phyloP scores from a whole-genome alignment of 495 filamentous ascomycete genomes.

The Trichoderma erinaceum region DNA sequence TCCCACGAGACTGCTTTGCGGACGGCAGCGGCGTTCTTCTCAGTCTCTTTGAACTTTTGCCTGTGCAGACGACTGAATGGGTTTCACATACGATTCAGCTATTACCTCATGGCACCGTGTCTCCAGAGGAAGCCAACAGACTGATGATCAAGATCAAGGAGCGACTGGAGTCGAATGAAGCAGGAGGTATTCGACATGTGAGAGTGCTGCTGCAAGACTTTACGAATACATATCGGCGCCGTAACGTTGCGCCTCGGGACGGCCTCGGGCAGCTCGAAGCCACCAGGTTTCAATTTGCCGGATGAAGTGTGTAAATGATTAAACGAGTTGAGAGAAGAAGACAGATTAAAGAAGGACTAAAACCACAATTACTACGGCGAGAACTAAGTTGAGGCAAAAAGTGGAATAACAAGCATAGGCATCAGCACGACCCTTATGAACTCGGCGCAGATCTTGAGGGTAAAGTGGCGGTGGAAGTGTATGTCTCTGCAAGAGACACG shows the following conservation, averaged over 20 bases:
- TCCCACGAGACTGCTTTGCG: conserved; percentile 88
- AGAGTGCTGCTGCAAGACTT: conserved; percentile 89
- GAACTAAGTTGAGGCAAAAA: background rate
- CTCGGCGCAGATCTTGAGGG: background rate
- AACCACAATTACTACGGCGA: background rate
- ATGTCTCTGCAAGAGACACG: background rate
- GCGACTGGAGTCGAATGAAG: conserved; percentile 62
- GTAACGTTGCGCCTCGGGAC: conserved; percentile 91
- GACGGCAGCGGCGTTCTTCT: conserved; percentile 91
- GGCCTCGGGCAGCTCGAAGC: conserved; percentile 81
- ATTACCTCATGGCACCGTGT: conserved; percentile 76
- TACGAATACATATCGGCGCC: conserved; percentile 82
- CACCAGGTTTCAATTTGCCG: conserved; percentile 74
- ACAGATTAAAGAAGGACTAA: background rate
- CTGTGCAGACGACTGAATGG: conserved; percentile 69
- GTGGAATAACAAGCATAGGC: background rate
- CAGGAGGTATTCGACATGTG: conserved; percentile 59
- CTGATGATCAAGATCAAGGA: conserved; percentile 60
- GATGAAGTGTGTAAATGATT: conserved; percentile 27
- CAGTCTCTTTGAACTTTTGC: conserved; percentile 79
- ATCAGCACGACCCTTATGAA: background rate
- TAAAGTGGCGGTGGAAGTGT: background rate
- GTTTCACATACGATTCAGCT: conserved; percentile 74
- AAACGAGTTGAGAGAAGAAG: background rate
- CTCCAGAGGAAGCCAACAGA: conserved; percentile 52